Percentiles rank a stretch among this genome's conserved stretches.
phyloP scores from a whole-genome alignment of 805 yeast species.

The Candida taoyuanica region DNA sequence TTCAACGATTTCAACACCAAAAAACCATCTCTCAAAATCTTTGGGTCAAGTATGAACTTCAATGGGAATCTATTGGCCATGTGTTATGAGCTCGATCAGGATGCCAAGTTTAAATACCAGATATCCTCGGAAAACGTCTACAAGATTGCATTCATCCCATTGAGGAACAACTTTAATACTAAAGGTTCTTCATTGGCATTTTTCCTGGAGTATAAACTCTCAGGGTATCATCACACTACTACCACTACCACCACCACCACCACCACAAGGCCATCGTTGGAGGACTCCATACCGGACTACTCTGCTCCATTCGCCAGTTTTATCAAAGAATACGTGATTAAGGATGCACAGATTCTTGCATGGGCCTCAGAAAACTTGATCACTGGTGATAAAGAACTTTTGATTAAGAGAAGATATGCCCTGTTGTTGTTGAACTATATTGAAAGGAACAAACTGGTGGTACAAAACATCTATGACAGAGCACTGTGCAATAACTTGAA shows the following conservation, averaged over 20 bases:
- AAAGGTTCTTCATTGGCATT: conserved; percentile 19
- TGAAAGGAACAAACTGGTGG: conserved; percentile 1
- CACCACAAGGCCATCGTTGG: background rate
- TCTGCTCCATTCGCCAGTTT: conserved; percentile 11
- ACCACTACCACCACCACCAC: background rate
- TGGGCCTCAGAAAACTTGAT: conserved; percentile 17
- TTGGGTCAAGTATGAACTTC: conserved; percentile 18
- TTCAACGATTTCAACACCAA: conserved; percentile 26
- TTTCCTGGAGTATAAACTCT: conserved; percentile 20
- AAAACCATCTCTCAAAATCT: conserved; percentile 11
- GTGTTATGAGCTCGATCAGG: conserved; percentile 19
- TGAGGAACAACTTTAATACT: conserved; percentile 6
- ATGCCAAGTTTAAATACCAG: conserved; percentile 20
- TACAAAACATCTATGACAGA: conserved; percentile 16
- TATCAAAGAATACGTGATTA: conserved; percentile 5
- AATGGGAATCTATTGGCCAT: conserved; percentile 18
- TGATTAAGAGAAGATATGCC: conserved; percentile 18
- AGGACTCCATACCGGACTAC: background rate
- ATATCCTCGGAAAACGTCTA: conserved; percentile 21
- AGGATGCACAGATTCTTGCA: conserved; percentile 5
- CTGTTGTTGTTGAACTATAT: conserved; percentile 14
- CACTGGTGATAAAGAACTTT: conserved; percentile 14
- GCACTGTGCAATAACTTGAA: conserved; percentile 12
- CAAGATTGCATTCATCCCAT: conserved; percentile 18
- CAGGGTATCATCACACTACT: conserved; percentile 3